These are phyloP conservation scores for Ceratocystis ficicola DNA, from an alignment of 2,329 filamentous ascomycete species.

Conservation along the genomic window DNA sequence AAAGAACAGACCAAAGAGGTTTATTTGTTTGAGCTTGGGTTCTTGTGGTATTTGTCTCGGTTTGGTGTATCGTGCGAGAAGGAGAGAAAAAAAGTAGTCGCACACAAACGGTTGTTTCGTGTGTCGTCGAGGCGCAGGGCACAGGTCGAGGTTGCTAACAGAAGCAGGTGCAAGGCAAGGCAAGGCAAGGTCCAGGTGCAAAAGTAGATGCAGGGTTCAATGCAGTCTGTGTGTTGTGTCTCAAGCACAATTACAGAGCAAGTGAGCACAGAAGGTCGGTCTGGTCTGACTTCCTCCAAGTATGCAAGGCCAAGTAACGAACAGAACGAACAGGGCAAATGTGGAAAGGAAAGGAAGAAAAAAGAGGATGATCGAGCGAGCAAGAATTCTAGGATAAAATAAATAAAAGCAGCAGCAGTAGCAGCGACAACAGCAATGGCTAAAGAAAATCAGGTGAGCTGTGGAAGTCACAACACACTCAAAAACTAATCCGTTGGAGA, in stretches of 20 bases:
- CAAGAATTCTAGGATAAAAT: background rate
- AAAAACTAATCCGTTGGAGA: background rate
- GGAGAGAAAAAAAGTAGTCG: conserved; percentile 15
- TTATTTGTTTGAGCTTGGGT: conserved; percentile 13
- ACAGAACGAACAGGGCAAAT: background rate
- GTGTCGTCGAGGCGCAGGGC: conserved; percentile 11
- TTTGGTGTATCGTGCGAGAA: conserved; percentile 3
- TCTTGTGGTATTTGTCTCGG: conserved; percentile 5
- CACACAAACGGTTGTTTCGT: conserved; percentile 9
- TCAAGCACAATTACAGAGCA: conserved; percentile 10
- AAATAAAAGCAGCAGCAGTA: too few relatives aligned
- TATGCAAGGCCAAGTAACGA: background rate
- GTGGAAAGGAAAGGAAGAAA: background rate
- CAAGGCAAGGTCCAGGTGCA: conserved; percentile 12
- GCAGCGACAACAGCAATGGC: too few relatives aligned
- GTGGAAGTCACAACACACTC: background rate
- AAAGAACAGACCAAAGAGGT: background rate
- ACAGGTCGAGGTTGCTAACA: conserved; percentile 10
- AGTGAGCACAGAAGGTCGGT: conserved; percentile 2
- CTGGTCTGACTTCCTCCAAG: background rate
- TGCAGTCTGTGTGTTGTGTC: conserved; percentile 10
- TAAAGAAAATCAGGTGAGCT: background rate
- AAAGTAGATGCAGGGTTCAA: conserved; percentile 11
- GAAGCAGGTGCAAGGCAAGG: conserved; percentile 10
- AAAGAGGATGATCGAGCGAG: background rate